Evolutionary conservation across 179 eudicot species (phyloP).

Genomic region (Actinidia chinensis): DNA sequence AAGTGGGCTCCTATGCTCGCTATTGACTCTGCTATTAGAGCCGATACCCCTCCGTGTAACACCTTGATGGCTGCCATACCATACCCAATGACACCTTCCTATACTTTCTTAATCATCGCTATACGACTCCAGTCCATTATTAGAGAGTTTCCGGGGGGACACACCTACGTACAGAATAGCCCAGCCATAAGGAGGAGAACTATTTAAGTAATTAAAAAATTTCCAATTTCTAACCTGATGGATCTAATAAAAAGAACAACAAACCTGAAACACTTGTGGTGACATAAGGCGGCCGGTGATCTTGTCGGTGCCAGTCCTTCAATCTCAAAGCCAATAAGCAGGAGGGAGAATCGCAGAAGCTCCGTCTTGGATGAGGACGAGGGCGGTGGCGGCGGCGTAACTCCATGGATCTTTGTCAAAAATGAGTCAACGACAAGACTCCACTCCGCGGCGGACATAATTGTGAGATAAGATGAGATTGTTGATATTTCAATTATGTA

Average conservation of each 20-base stretch:
- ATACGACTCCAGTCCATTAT: too few species aligned
- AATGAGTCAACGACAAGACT: too few species aligned
- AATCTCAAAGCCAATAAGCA: conserved; percentile 52
- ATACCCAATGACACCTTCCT: neutral
- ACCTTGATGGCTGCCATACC: conserved; percentile 61
- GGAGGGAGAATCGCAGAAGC: conserved; percentile 46
- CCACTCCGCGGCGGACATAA: too few species aligned
- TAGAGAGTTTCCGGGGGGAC: too few species aligned
- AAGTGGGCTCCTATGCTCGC: conserved; percentile 84
- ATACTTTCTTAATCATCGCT: neutral
- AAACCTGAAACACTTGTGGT: conserved; percentile 55
- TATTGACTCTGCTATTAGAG: conserved; percentile 65
- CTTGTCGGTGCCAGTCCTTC: conserved; percentile 47
- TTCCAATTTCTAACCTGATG: too few species aligned
- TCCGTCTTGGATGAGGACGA: conserved; percentile 34
- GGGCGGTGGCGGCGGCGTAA: conserved; percentile 12
- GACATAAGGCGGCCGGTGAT: conserved; percentile 54
- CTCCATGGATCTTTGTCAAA: too few species aligned
- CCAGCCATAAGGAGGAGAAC: neutral
- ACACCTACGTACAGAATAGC: neutral
- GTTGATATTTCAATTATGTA: too few species aligned
- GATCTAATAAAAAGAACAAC: neutral
- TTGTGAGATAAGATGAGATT: too few species aligned
- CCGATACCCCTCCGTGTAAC: conserved; percentile 82
- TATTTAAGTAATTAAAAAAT: too few species aligned